These are phyloP conservation scores for Trifolium repens DNA, from an alignment of 306 rosid genomes.

Conservation along the genomic window DNA sequence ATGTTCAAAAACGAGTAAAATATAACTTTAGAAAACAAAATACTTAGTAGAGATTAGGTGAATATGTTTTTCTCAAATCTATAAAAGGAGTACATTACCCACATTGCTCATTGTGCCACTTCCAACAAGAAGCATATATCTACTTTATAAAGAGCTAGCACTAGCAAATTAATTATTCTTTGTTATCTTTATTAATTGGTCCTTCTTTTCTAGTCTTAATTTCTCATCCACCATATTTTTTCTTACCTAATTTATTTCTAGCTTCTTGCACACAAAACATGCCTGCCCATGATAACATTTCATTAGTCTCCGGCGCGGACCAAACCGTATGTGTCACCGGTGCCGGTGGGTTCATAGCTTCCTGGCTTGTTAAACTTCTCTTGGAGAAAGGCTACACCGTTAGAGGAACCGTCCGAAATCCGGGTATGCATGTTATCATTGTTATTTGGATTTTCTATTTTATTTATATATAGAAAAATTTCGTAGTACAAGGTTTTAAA, in stretches of 20 bases:
- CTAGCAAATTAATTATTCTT: neutral
- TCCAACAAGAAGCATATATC: neutral
- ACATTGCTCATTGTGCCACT: neutral
- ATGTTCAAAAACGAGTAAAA: neutral
- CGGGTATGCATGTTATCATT: conserved; percentile 52
- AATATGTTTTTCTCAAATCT: neutral
- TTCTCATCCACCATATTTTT: neutral
- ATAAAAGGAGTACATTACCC: neutral
- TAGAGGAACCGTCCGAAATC: conserved; percentile 83
- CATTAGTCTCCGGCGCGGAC: conserved; percentile 43
- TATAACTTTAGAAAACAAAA: neutral
- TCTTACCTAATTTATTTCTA: neutral
- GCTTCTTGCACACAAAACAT: neutral
- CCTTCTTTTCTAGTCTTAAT: neutral
- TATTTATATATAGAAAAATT: neutral
- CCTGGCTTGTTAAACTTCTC: conserved; percentile 84
- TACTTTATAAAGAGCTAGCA: neutral
- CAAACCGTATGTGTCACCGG: conserved; percentile 90
- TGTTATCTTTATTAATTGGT: neutral
- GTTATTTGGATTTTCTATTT: neutral
- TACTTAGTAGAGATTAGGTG: neutral
- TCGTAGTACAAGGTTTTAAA: neutral
- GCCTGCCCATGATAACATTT: conserved; percentile 16
- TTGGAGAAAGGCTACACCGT: conserved; percentile 78
- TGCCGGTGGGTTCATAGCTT: conserved; percentile 95